phyloP scores from a whole-genome alignment of 2,329 filamentous ascomycete species.

The Fusarium sp. region DNA sequence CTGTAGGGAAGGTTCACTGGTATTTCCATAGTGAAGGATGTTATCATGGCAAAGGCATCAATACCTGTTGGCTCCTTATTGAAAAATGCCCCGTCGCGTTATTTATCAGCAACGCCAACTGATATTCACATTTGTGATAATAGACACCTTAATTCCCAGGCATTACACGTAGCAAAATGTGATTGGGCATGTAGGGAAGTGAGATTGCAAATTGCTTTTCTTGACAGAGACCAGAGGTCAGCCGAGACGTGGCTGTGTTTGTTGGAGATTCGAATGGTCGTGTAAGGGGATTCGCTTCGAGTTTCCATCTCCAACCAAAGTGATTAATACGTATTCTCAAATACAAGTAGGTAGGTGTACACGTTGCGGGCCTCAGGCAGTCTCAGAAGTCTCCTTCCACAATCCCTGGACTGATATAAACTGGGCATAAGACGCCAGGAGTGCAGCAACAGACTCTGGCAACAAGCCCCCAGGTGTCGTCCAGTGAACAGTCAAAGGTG shows the following conservation, averaged over 20 bases:
- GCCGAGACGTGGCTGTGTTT: not conserved
- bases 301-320: not conserved
- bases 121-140: not conserved
- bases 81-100: not conserved
- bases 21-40: not conserved
- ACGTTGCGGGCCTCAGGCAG: not conserved
- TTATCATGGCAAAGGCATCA: not conserved
- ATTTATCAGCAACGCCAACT: too few relatives aligned
- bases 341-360: not conserved
- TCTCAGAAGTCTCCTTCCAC: constrained; percentile 18
- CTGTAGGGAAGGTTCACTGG: not conserved
- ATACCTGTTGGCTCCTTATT: not conserved
- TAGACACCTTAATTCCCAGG: not conserved
- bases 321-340: not conserved
- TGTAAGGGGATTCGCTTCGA: not conserved
- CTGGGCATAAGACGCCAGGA: constrained; percentile 25
- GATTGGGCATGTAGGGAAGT: not conserved
- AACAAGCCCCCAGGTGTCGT: constrained; percentile 11
- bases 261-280: not conserved
- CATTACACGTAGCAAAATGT: not conserved
- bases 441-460: constrained; percentile 15
- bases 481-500: constrained; percentile 28
- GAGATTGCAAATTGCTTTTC: not conserved
- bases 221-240: not conserved
- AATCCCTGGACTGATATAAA: constrained; percentile 19